These are phyloP conservation scores for Paramecium tetraurelia DNA, from an alignment of 73 alveolate genomes.

Conservation along the genomic window DNA sequence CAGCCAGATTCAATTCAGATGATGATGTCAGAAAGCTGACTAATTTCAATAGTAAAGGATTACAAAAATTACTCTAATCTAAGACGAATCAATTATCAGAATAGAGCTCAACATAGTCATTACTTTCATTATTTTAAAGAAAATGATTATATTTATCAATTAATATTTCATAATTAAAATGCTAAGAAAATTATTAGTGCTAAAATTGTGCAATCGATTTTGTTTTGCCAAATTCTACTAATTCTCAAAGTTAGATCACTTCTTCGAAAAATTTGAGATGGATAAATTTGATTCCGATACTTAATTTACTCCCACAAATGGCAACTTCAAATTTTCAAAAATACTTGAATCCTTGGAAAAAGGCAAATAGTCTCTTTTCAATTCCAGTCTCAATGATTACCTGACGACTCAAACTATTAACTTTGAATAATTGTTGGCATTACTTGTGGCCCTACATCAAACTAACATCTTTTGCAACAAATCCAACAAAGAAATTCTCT, in stretches of 20 bases:
- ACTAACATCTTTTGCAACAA: neutral
- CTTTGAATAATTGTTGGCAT: neutral
- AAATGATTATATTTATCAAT: neutral
- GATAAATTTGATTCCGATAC: neutral
- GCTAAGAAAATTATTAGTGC: neutral
- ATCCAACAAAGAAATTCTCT: neutral
- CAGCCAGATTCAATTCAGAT: constrained; percentile 44
- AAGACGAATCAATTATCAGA: neutral
- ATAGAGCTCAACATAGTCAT: neutral
- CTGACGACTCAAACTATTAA: neutral
- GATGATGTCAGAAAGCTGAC: neutral
- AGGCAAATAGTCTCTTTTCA: neutral
- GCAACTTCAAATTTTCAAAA: neutral
- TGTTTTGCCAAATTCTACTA: neutral
- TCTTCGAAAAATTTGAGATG: neutral
- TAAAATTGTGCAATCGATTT: neutral
- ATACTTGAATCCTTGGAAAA: neutral
- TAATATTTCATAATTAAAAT: neutral
- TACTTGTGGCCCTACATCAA: neutral
- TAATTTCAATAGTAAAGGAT: constrained; percentile 28
- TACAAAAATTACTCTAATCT: neutral
- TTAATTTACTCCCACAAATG: neutral
- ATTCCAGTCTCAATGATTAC: neutral
- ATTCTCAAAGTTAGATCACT: neutral
- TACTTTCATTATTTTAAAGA: neutral